phyloP scores from a whole-genome alignment of 176 grass and related monocot species.

The Tillandsia fasciculata region DNA sequence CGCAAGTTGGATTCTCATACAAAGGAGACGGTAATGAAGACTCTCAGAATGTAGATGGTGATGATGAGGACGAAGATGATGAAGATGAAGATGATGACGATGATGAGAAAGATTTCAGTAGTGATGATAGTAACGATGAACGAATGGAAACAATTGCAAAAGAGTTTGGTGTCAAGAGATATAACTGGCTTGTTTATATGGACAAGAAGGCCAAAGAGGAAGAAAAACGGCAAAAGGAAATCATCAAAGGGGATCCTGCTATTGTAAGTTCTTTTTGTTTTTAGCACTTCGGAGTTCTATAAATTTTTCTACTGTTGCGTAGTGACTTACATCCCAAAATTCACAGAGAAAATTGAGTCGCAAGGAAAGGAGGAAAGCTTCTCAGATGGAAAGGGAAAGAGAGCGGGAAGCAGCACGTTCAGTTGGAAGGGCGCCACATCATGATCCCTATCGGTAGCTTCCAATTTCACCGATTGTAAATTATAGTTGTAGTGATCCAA shows the following conservation, averaged over 20 bases:
- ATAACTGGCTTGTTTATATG: constrained; percentile 97
- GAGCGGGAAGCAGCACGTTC: constrained; percentile 59
- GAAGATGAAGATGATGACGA: constrained; percentile 60
- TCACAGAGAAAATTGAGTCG: constrained; percentile 88
- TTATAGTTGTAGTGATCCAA: not conserved
- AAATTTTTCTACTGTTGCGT: constrained; percentile 7
- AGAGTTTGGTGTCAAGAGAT: constrained; percentile 94
- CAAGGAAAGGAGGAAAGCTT: constrained; percentile 94
- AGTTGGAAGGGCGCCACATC: constrained; percentile 61
- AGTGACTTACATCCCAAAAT: constrained; percentile 27
- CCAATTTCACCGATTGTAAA: not conserved
- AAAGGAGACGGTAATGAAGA: constrained; percentile 59
- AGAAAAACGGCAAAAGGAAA: constrained; percentile 84
- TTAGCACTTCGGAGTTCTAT: constrained; percentile 4
- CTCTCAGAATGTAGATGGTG: constrained; percentile 55
- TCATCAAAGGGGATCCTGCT: constrained; percentile 91
- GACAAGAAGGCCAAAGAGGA: constrained; percentile 95
- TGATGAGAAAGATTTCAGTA: constrained; percentile 79
- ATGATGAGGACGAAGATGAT: constrained; percentile 76
- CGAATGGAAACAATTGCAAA: constrained; percentile 91
- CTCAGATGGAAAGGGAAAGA: constrained; percentile 87
- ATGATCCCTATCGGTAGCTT: constrained; percentile 79
- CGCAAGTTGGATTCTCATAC: constrained; percentile 94
- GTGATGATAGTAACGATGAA: constrained; percentile 95
- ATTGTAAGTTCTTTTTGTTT: constrained; percentile 44